These are phyloP conservation scores for Puccinia coronata DNA, from an alignment of 1,284 basidiomycete species.

Conservation along the genomic window DNA sequence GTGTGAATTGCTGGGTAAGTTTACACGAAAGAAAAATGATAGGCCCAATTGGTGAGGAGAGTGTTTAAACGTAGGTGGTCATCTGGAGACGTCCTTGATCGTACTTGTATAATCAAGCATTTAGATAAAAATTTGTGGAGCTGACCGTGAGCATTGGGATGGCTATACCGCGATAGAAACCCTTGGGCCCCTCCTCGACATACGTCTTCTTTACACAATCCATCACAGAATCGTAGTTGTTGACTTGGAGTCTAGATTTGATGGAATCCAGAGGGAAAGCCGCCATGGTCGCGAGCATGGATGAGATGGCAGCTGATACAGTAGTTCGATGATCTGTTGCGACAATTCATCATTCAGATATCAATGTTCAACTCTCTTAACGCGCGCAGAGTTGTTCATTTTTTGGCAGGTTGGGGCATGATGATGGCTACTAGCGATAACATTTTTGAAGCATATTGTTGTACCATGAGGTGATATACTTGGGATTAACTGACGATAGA, in stretches of 20 bases:
- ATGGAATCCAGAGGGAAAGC: slow-evolving; percentile 49
- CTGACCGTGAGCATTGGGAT: slow-evolving; percentile 49
- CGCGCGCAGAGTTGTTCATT: not conserved
- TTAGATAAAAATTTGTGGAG: not conserved
- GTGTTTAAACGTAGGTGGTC: not conserved
- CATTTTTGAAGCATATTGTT: not conserved
- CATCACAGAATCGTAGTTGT: slow-evolving; percentile 39
- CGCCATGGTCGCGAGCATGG: slow-evolving; percentile 44
- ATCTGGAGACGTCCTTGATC: not conserved
- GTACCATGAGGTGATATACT: not conserved
- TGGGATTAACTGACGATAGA: slow-evolving; percentile 22
- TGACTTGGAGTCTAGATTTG: slow-evolving; percentile 48
- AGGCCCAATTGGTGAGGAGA: not conserved
- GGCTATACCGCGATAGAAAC: slow-evolving; percentile 50
- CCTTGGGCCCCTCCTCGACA: slow-evolving; percentile 43
- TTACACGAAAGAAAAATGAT: not conserved
- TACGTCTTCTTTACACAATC: slow-evolving; percentile 48
- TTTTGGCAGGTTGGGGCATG: not conserved
- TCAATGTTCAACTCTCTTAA: not conserved
- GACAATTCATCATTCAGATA: slow-evolving; percentile 12
- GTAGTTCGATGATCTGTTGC: slow-evolving; percentile 42
- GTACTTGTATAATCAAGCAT: not conserved
- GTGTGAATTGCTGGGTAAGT: not conserved
- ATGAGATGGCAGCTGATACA: slow-evolving; percentile 44
- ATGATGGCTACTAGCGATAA: not conserved